Base-by-base conservation (phyloP, 164 flowering plant species). In the Nymphaea thermarum region DNA sequence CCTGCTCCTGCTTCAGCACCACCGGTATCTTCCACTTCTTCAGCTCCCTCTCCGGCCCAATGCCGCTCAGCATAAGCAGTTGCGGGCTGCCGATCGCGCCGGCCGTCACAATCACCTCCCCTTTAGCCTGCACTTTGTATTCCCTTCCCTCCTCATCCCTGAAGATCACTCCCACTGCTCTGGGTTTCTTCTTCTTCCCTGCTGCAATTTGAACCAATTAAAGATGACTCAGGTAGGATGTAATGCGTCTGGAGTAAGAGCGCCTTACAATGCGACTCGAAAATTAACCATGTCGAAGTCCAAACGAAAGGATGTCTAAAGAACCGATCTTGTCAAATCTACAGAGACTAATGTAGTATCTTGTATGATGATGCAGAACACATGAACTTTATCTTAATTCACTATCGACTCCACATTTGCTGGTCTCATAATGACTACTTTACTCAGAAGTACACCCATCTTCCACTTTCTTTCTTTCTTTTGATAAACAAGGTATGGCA, bases 61-160 rank as follows among this genome's bases (percentile, higher is more conserved):
- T 79, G 0, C 99, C 99, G 67, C 99, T 95, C 2, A 95, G 80
- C 71, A 87, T 61, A 18, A 95, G 80, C 71, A 95, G 68, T 59
- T 95, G 98, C 42, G 99, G 98, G 47, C 86, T 88, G 43, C 93
- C 99, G 12, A 95, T 83, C 3, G 99, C 97, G 17, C 99, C 98
- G 5, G 82, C 61, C 2, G 97, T 81, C 63, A 90, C 42, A 12
- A 95, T 85, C 18, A 95, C 74, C 71, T 95, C 97, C 65, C 97
- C 88, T 6, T 80, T 43, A 2, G 90, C 82, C 65, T 66, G 66
- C 43, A 87, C 98, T 67, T 73, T 71, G 71, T 92, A 98, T 42
- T 70, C 59, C 36, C 77, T 76, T 12, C 96, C 99, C 3, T 83
- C 78, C 67, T 95, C 94, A 68, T 95, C 99, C 69, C 85, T 84